Base-by-base conservation (phyloP, 1,139 yeast species). In the Taphrina populina region DNA sequence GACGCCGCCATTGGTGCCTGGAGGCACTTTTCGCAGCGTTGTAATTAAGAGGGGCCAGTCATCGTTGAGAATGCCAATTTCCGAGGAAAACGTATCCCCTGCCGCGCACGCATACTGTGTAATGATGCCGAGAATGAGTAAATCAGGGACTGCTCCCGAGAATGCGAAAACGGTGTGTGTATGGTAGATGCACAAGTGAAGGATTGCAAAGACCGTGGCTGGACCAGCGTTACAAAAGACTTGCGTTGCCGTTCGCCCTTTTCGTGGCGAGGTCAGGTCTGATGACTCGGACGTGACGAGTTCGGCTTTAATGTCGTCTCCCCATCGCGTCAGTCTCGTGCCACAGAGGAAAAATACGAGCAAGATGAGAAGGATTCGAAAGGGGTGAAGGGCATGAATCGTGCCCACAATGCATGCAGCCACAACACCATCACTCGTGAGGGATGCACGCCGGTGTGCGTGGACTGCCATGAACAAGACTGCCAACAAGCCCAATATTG, bases 1-100 rank as follows among this genome's bases (percentile, higher is more conserved):
- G 1, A 76, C 71, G 10, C 77, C 80, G 6, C 80, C 80, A 61
- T 76, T 76, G 15, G 79, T 76, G 13, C 80, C 80, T 24, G 69
- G 71, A 1, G 80, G 79, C 41, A 77, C 76, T 3, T 67, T 66
- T 29, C 66, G 63, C 26, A 73, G 64, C 2, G 74, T 71, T n/a
- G 77, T 75, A 59, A 76, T 73, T 15, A 75, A 66, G 26, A 71
- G 59, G 1, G 80, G 78, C 15, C 64, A 60, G 4, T 67, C 54
- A 27, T 62, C 62, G 1, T 78, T 73, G 23, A 76, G 62, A 13
- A 76, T 75, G 1, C 80, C 80, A 21, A 76, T 64, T 59, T 76
- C 80, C 1, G 78, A 74, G 1, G 79, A 75, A 73, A 76, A 73
- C 0, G 80, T 75, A 58, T 76, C 80, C 2, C 78, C 73, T 1